phyloP scores from a whole-genome alignment of 352 stramenopile species.

The Pythium phragmiticola region DNA sequence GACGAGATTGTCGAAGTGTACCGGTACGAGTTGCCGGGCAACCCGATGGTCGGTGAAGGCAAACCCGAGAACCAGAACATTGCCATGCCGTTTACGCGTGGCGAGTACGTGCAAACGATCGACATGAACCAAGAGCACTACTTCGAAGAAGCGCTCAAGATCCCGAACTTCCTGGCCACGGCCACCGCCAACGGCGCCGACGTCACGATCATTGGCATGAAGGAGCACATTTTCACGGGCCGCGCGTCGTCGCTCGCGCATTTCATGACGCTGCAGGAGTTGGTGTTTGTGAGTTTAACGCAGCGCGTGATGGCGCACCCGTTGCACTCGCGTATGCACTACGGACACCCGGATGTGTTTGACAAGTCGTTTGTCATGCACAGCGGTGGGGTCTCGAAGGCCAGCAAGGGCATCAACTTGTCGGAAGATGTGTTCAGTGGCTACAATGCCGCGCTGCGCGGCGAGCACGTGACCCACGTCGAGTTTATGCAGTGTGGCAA shows the following conservation, averaged over 20 bases:
- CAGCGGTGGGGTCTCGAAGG: conserved; percentile 84
- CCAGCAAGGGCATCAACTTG: conserved; percentile 87
- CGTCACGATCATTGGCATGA: conserved; percentile 87
- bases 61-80: conserved; percentile 90
- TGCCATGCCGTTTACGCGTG: conserved; percentile 80
- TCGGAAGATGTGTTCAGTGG: conserved; percentile 89
- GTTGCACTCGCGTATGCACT: conserved; percentile 83
- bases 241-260: conserved; percentile 79
- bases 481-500: conserved; percentile 91
- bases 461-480: conserved; percentile 73
- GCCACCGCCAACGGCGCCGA: conserved; percentile 60
- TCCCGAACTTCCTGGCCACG: conserved; percentile 84
- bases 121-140: conserved; percentile 92
- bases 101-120: conserved; percentile 88
- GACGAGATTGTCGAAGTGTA: conserved; percentile 89
- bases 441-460: conserved; percentile 80
- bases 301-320: conserved; percentile 79
- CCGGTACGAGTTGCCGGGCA: conserved; percentile 79
- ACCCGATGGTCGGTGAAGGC: conserved; percentile 81
- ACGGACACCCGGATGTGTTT: conserved; percentile 88
- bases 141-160: conserved; percentile 89
- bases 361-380: conserved; percentile 88
- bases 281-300: conserved; percentile 87
- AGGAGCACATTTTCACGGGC: conserved; percentile 89
- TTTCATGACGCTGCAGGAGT: conserved; percentile 88